These are phyloP conservation scores for Rhododendron kiyosumense DNA, from an alignment of 148 eudicot genomes.

Conservation along the genomic window DNA sequence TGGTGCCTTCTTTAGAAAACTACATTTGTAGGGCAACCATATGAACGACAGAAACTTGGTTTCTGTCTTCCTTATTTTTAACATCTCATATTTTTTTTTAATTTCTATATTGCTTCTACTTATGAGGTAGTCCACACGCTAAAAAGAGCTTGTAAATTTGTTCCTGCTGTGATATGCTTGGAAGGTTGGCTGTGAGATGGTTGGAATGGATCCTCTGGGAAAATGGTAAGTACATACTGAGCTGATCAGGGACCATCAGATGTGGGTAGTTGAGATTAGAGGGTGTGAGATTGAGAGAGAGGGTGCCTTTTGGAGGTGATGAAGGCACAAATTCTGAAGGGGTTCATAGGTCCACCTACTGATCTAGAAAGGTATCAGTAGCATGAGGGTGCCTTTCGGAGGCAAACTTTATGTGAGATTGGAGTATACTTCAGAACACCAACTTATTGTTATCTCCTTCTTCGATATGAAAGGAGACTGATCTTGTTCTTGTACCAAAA, in stretches of 20 bases:
- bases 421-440: not conserved
- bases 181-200: not conserved
- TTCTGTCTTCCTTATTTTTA: not conserved
- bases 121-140: not conserved
- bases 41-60: not conserved
- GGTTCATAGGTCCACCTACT: not conserved
- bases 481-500: not conserved
- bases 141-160: not conserved
- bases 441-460: not conserved
- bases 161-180: not conserved
- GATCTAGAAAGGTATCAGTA: not conserved
- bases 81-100: not conserved
- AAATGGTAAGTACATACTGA: not conserved
- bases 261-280: not conserved
- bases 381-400: not conserved
- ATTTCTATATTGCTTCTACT: not conserved
- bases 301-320: not conserved
- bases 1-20: constrained; percentile 9
- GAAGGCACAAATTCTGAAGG: not conserved
- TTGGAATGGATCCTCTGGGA: not conserved
- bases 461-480: not conserved
- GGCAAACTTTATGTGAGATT: not conserved
- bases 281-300: not conserved
- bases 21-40: constrained; percentile 1
- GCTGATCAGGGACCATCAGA: not conserved